A percentile compares a stretch with the other conserved stretches of the same genome.
Evolutionary conservation across 345 rosid genomes (phyloP).

Genomic region (Gossypium ekmanianum): DNA sequence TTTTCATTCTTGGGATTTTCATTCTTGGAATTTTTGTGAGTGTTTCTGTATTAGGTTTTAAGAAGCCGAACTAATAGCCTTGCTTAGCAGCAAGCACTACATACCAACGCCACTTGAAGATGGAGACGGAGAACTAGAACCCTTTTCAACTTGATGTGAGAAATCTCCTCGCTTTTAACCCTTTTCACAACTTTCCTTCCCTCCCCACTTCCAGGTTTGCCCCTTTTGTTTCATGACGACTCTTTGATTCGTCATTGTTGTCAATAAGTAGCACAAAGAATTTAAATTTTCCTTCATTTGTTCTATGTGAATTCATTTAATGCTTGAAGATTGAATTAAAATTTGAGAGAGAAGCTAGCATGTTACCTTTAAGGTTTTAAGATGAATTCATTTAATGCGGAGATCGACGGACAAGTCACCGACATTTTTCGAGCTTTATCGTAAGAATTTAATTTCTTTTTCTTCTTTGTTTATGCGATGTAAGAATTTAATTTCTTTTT

Average conservation of each 20-base stretch:
- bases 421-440: conserved; percentile 84
- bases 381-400: conserved; percentile 26
- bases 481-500: too few relatives aligned
- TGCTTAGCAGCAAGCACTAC: too few relatives aligned
- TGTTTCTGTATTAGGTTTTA: too few relatives aligned
- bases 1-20: too few relatives aligned
- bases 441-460: conserved; percentile 40
- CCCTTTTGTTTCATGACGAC: background rate
- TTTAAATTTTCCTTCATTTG: background rate
- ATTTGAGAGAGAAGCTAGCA: background rate
- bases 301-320: background rate
- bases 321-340: background rate
- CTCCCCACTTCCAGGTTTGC: too few relatives aligned
- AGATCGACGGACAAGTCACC: conserved; percentile 79
- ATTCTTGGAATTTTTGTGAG: too few relatives aligned
- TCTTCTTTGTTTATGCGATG: background rate
- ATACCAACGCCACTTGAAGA: too few relatives aligned
- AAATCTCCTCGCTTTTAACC: too few relatives aligned
- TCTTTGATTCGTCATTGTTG: background rate
- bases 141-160: too few relatives aligned
- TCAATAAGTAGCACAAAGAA: background rate
- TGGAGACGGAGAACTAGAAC: too few relatives aligned
- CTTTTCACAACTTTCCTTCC: too few relatives aligned
- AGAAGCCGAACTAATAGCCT: too few relatives aligned
- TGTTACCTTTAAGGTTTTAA: background rate